Conservation (phyloP, 192 early-diverging fungal genomes). For the Spinellus fusiger region DNA sequence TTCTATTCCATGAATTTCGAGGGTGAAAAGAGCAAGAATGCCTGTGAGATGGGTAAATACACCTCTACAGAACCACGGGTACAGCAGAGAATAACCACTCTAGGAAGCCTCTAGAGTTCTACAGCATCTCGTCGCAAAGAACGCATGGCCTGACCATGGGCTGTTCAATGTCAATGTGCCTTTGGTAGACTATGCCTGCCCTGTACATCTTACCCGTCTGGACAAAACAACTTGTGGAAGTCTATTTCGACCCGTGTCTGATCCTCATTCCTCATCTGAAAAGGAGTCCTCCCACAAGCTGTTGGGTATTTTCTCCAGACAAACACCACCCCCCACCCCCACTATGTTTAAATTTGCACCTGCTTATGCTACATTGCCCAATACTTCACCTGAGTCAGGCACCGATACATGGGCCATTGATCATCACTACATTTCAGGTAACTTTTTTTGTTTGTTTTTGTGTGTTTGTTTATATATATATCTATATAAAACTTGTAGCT, state of each 20-base stretch:
- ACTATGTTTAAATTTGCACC: no score
- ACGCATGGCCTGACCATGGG: slow-evolving; percentile 25
- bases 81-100: background rate
- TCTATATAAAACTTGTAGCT: background rate
- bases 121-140: slow-evolving; percentile 5
- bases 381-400: background rate
- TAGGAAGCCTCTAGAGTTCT: slow-evolving; percentile 22
- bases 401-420: slow-evolving; percentile 20
- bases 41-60: slow-evolving; percentile 22
- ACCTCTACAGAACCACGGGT: background rate
- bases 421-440: slow-evolving; percentile 23
- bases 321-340: no score
- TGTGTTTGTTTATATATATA: background rate
- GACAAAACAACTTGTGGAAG: slow-evolving; percentile 14
- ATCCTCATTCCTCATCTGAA: no score
- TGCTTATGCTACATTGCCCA: no score
- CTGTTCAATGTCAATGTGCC: slow-evolving; percentile 42
- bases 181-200: slow-evolving; percentile 21
- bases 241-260: slow-evolving; percentile 17
- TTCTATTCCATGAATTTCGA: slow-evolving; percentile 18
- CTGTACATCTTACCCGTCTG: slow-evolving; percentile 20
- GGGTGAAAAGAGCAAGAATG: slow-evolving; percentile 6
- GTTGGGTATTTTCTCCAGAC: no score
- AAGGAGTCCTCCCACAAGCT: no score
- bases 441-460: background rate